Conservation (phyloP, 2,329 filamentous ascomycete genomes). For the Colletotrichum paranaense region DNA sequence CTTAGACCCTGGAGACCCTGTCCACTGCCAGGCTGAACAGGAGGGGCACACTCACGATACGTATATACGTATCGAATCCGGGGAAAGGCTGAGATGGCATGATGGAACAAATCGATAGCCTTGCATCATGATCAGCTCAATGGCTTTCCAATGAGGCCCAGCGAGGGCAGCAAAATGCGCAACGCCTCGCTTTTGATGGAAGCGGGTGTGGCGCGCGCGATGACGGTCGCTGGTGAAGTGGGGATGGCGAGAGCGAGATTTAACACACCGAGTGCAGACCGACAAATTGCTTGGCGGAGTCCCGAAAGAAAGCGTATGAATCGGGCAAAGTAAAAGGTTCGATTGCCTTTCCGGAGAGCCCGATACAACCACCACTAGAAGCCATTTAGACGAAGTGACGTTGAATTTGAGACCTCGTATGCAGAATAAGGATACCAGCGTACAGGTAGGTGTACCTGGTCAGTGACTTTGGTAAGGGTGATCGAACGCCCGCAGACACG, state of each 20-base stretch:
- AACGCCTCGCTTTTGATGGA: neutral
- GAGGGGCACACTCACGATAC: slow-evolving; percentile 32
- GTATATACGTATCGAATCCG: slow-evolving; percentile 35
- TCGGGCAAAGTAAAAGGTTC: neutral
- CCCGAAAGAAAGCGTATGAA: neutral
- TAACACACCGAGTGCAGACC: slow-evolving; percentile 25
- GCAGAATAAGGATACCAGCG: no score
- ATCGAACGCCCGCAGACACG: neutral
- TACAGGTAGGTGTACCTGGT: neutral
- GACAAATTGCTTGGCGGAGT: neutral
- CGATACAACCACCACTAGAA: neutral
- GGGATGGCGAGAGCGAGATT: neutral
- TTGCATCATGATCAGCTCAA: slow-evolving; percentile 14
- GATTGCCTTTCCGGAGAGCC: neutral
- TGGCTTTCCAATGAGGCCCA: neutral
- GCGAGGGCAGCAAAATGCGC: neutral
- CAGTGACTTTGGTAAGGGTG: neutral
- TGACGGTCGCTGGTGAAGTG: neutral
- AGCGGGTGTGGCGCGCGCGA: neutral
- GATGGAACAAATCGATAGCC: slow-evolving; percentile 11
- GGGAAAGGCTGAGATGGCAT: slow-evolving; percentile 32
- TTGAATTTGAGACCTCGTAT: neutral
- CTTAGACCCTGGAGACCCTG: slow-evolving; percentile 22
- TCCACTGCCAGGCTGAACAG: slow-evolving; percentile 20
- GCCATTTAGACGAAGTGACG: neutral